phyloP scores from a whole-genome alignment of 371 early-diverging fungal genomes.

The Mucor sp. region DNA sequence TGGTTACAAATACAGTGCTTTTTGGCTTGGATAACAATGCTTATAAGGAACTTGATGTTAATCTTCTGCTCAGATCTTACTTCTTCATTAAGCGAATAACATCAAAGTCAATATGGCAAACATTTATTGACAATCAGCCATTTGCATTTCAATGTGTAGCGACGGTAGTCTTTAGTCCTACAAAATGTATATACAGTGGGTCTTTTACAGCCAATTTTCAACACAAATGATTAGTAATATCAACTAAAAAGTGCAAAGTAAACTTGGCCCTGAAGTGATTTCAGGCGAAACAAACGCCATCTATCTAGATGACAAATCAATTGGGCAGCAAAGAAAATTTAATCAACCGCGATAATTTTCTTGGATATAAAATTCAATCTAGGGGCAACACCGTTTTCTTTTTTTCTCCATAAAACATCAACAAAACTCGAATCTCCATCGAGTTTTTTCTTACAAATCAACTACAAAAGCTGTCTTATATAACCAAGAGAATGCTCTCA shows the following conservation, averaged over 20 bases:
- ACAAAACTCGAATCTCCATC: not conserved
- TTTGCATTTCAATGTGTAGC: too few relatives aligned
- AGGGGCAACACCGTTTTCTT: not conserved
- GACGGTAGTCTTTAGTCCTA: too few relatives aligned
- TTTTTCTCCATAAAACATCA: not conserved
- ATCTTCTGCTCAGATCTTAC: too few relatives aligned
- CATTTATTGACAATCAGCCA: too few relatives aligned
- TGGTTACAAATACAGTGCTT: too few relatives aligned
- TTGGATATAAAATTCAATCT: not conserved
- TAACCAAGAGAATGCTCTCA: conserved; percentile 19
- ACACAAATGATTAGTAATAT: not conserved
- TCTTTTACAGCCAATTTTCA: not conserved
- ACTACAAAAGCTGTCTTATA: conserved; percentile 13
- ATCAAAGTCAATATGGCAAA: too few relatives aligned
- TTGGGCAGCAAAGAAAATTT: not conserved
- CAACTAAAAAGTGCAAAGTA: not conserved
- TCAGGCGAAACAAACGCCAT: not conserved
- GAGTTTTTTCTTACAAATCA: not conserved
- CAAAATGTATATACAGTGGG: too few relatives aligned
- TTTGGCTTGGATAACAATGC: too few relatives aligned
- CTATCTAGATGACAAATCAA: not conserved
- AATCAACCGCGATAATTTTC: not conserved
- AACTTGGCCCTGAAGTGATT: not conserved
- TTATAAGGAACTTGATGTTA: too few relatives aligned
- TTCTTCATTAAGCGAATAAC: too few relatives aligned